Evolutionary conservation across 257 asterid species (phyloP).

Genomic region (Fraxinus quadrangulata): DNA sequence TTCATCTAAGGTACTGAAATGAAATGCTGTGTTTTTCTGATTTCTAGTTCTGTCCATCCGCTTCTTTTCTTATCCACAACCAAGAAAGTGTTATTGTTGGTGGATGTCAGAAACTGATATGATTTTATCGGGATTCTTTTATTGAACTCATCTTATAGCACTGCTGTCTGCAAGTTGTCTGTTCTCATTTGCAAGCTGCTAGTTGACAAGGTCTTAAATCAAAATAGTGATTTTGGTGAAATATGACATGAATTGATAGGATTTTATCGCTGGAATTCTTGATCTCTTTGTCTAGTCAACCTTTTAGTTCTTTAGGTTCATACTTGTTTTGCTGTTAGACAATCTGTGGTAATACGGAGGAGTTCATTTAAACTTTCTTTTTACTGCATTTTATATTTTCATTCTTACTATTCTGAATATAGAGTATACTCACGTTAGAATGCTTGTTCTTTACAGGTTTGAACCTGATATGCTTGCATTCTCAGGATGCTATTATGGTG

Average conservation of each 20-base stretch:
- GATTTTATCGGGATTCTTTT: neutral
- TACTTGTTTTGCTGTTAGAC: neutral
- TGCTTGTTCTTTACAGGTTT: constrained; percentile 58
- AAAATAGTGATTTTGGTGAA: constrained; percentile 6
- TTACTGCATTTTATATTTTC: constrained; percentile 11
- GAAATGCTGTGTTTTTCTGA: neutral
- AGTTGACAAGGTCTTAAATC: constrained; percentile 18
- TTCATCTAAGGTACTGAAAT: constrained; percentile 74
- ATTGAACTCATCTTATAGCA: constrained; percentile 20
- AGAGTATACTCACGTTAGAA: constrained; percentile 17
- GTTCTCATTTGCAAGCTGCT: constrained; percentile 13
- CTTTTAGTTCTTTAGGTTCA: neutral
- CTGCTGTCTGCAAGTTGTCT: constrained; percentile 14
- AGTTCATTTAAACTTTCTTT: constrained; percentile 12
- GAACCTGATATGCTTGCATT: constrained; percentile 99
- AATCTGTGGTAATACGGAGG: neutral
- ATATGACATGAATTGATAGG: neutral
- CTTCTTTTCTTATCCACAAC: constrained; percentile 18
- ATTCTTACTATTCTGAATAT: neutral
- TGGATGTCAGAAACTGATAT: constrained; percentile 5
- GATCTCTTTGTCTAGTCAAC: neutral
- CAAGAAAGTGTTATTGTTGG: constrained; percentile 12
- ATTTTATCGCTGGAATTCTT: neutral
- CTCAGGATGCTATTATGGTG: constrained; percentile 98
- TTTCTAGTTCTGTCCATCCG: constrained; percentile 3